Evolutionary conservation across 2,329 filamentous ascomycete genomes (phyloP).

Genomic region (Coniochaeta hoffmannii): DNA sequence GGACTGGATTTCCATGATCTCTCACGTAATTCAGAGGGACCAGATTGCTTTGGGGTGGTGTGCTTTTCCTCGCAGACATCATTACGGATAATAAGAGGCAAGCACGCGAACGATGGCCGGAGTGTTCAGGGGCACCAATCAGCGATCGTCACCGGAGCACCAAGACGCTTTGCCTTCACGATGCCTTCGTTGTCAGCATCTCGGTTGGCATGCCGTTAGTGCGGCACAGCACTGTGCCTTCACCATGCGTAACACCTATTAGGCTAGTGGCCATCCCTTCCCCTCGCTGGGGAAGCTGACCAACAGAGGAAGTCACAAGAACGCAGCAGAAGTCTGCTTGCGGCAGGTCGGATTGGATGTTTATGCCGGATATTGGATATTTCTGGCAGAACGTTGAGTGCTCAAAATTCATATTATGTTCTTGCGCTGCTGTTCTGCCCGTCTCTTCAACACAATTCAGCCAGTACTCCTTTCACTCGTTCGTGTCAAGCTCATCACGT

Average conservation of each 20-base stretch:
- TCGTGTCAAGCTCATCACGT: not conserved
- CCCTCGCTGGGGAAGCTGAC: not conserved
- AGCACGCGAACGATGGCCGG: not conserved
- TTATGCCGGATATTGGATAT: not conserved
- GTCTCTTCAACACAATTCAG: not conserved
- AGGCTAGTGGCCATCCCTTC: not conserved
- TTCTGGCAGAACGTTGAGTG: not conserved
- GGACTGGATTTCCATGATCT: no score
- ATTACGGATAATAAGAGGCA: not conserved
- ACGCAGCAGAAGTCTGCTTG: not conserved
- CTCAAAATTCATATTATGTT: not conserved
- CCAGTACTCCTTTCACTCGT: not conserved
- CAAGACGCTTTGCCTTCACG: not conserved
- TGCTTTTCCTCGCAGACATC: not conserved
- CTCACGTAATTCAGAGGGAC: no score
- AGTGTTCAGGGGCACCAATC: not conserved
- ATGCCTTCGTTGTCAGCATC: not conserved
- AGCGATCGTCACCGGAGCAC: not conserved
- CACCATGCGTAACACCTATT: not conserved
- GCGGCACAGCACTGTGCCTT: not conserved
- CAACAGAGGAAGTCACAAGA: not conserved
- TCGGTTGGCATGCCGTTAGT: slow-evolving; percentile 1
- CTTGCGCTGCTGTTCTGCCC: not conserved
- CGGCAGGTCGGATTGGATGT: not conserved
- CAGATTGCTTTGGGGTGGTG: no score